Percentiles rank a stretch among this genome's conserved stretches.
These are phyloP conservation scores for Sarocladium strictum DNA, from an alignment of 2,329 filamentous ascomycete species.

Conservation along the genomic window DNA sequence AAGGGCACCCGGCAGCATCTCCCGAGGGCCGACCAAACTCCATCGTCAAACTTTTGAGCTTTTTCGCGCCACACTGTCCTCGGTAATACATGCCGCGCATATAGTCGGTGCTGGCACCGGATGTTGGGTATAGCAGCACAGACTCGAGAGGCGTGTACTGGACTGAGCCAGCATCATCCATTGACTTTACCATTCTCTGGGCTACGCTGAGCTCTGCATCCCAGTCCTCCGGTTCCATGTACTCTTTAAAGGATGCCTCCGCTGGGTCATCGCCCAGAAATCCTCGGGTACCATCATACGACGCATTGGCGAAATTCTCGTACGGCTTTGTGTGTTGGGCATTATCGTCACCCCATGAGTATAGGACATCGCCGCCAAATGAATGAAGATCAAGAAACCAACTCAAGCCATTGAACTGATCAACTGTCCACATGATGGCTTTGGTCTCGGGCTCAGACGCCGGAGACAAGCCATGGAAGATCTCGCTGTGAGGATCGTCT, in stretches of 20 bases:
- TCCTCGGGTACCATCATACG: slow-evolving; percentile 46
- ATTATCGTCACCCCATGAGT: slow-evolving; percentile 52
- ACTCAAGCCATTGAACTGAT: slow-evolving; percentile 40
- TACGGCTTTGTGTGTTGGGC: slow-evolving; percentile 36
- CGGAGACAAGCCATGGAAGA: slow-evolving; percentile 44
- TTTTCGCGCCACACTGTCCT: slow-evolving; percentile 22
- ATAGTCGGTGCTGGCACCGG: slow-evolving; percentile 41
- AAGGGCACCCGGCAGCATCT: slow-evolving; percentile 24
- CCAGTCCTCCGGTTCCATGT: slow-evolving; percentile 32
- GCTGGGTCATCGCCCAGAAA: slow-evolving; percentile 30
- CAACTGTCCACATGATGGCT: slow-evolving; percentile 46
- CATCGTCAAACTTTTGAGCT: slow-evolving; percentile 35
- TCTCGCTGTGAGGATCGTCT: slow-evolving; percentile 34
- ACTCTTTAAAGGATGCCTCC: slow-evolving; percentile 37
- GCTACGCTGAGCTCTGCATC: slow-evolving; percentile 25
- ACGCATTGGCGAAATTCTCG: slow-evolving; percentile 47
- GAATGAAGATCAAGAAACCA: slow-evolving; percentile 58
- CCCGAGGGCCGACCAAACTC: slow-evolving; percentile 36
- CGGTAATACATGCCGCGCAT: slow-evolving; percentile 37
- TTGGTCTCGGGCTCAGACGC: slow-evolving; percentile 52
- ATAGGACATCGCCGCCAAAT: slow-evolving; percentile 43
- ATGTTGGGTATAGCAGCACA: slow-evolving; percentile 38
- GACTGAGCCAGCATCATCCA: slow-evolving; percentile 31
- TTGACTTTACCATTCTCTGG: slow-evolving; percentile 28
- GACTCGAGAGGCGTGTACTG: slow-evolving; percentile 32